Base-by-base conservation (phyloP, 805 yeast genomes). In the Kazachstania martiniae region DNA sequence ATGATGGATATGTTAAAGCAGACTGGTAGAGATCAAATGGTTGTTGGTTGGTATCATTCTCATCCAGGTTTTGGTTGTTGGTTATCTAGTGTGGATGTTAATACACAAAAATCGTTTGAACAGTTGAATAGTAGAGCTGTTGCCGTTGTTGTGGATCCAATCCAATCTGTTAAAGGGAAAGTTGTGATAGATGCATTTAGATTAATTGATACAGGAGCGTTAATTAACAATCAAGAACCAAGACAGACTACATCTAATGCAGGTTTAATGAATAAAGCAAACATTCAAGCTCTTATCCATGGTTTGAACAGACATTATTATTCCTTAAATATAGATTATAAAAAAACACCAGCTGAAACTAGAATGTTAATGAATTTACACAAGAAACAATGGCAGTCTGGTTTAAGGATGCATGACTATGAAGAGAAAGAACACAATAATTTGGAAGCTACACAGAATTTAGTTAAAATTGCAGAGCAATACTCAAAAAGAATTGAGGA, bases 21-120 rank as follows among this genome's bases (percentile, higher is more conserved):
- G 59, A 91, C 98, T 1, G 99, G 99, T n/a, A 72, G 99, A 59
- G 96, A 87, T 61, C 94, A 91, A 58, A 86, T 84, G 84, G 98
- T 91, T 33, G 99, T 91, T 31, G 99, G 99, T 21, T 91, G 99
- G 99, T 91, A 91, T 65, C 99, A 91, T 57, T 87, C 97, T 10
- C 98, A 91, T 62, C 98, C 98, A 4, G 98, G 98, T 12, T 91
- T 89, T 57, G 98, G 98, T n/a, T 91, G 99, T 66, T 91, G 99
- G 99, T 69, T 91, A 46, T 87, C 97, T 9, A 77, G 87, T 18
- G 97, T 91, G 18, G 99, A 91, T 70, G 94, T 91, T 39, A 85
- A 86, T 59, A 91, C 99, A 3, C 99, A 91, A 56, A 95, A 89
- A 57, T 84, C 95, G 22, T 91, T 91, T 53, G 99, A 91, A 57